phyloP scores from a whole-genome alignment of 2,329 filamentous ascomycete genomes.

The Colletotrichum chlorophyti region DNA sequence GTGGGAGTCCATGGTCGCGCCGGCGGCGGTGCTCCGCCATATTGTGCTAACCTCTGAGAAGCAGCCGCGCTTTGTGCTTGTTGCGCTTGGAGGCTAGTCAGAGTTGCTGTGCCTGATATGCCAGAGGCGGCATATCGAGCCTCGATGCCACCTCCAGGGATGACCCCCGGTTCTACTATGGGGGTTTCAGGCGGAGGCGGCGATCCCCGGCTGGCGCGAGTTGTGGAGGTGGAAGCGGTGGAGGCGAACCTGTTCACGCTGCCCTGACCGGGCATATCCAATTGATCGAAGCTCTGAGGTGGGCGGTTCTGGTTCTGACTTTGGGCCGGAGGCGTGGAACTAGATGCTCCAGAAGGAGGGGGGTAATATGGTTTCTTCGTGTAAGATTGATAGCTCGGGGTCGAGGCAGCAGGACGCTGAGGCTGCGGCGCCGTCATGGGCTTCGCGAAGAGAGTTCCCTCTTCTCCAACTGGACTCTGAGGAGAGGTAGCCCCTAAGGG shows the following conservation, averaged over 20 bases:
- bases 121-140: slow-evolving; percentile 90
- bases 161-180: slow-evolving; percentile 72
- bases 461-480: slow-evolving; percentile 76
- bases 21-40: slow-evolving; percentile 59
- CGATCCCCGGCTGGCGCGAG: slow-evolving; percentile 87
- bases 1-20: slow-evolving; percentile 92
- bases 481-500: slow-evolving; percentile 75
- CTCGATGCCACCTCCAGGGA: slow-evolving; percentile 84
- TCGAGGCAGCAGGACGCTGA: slow-evolving; percentile 46
- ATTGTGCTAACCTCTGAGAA: slow-evolving; percentile 81
- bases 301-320: slow-evolving; percentile 38
- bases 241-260: slow-evolving; percentile 72
- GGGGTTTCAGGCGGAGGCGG: slow-evolving; percentile 95
- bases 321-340: slow-evolving; percentile 27
- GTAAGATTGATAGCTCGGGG: slow-evolving; percentile 54
- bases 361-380: slow-evolving; percentile 67
- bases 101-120: slow-evolving; percentile 83
- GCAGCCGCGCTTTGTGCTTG: slow-evolving; percentile 77
- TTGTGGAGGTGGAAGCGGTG: slow-evolving; percentile 92
- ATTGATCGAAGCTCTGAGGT: slow-evolving; percentile 39
- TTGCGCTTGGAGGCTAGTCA: slow-evolving; percentile 73
- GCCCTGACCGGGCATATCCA: slow-evolving; percentile 49
- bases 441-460: slow-evolving; percentile 81
- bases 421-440: slow-evolving; percentile 56
- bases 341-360: slow-evolving; percentile 49